Base-by-base conservation (phyloP, 176 grass and related monocot species). In the Typha latifolia region DNA sequence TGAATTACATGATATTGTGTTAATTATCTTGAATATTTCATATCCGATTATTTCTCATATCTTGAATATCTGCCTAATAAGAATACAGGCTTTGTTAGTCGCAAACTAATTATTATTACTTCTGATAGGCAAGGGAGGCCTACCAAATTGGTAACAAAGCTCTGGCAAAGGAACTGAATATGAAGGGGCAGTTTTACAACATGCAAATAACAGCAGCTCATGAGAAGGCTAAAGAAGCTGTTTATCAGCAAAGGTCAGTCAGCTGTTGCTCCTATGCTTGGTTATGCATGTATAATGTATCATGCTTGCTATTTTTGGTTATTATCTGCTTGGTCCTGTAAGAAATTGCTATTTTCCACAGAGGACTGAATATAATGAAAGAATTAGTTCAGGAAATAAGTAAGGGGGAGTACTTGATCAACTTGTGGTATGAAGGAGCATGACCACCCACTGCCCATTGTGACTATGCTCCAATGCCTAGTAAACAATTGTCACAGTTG, bases 141-240 rank as follows among this genome's bases (percentile, higher is more conserved):
- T 87, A 83, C 78, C 69, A 87, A 47, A 80, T 77, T 47, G 81
- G 89, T 52, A 89, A 71, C 64, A 82, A 81, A 57, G 76, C 73
- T 78, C 59, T 94, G 22, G 63, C 81, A 15, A 99, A 99, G 81
- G 86, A 93, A 75, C 76, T 90, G 62, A 87, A 72, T 29, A 55
- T 93, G 20, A 87, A 99, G 71, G 95, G 76, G 14, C 71, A 94
- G 63, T 69, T 94, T 16, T 90, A 90, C 80, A 81, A 84, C 66
- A 74, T 90, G 67, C 95, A 99, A 80, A 99, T 81, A 74, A 83
- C 74, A 82, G 64, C 91, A 72, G 79, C 77, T 67, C 85, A 90
- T 73, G 89, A 99, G 51, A 93, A 99, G 83, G 79, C 84, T 78
- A 94, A 77, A 85, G 86, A 90, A 81, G 71, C 69, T 67, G 80